phyloP scores from a whole-genome alignment of 129 eudicot genomes.

The Flaveria trinervia region DNA sequence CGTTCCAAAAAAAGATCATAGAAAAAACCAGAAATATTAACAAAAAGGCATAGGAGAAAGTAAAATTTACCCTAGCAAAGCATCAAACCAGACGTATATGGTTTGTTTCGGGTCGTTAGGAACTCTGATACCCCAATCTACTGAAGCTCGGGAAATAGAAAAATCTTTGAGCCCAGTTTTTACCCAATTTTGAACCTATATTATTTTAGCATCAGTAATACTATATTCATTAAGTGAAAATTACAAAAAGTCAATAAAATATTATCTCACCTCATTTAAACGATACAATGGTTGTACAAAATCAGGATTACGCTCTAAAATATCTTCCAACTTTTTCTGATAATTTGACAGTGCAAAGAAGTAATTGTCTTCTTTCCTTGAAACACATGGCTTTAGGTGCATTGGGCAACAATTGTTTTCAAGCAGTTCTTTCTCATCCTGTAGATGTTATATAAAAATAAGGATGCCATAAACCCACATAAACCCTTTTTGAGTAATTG shows the following conservation, averaged over 20 bases:
- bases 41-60: slow-evolving; percentile 3
- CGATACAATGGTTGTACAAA: slow-evolving; percentile 92
- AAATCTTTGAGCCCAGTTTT: slow-evolving; percentile 85
- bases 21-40: neutral
- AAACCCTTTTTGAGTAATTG: slow-evolving; percentile 11
- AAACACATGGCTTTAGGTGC: slow-evolving; percentile 90
- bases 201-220: slow-evolving; percentile 22
- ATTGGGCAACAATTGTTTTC: slow-evolving; percentile 81
- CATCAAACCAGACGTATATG: slow-evolving; percentile 99
- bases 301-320: slow-evolving; percentile 56
- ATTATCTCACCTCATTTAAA: slow-evolving; percentile 71
- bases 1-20: neutral
- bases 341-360: slow-evolving; percentile 94
- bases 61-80: slow-evolving; percentile 72
- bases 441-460: slow-evolving; percentile 28
- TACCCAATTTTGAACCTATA: slow-evolving; percentile 94
- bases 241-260: neutral
- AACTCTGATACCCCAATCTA: slow-evolving; percentile 93
- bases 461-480: slow-evolving; percentile 11
- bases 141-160: slow-evolving; percentile 95
- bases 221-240: slow-evolving; percentile 10
- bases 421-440: slow-evolving; percentile 92
- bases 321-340: slow-evolving; percentile 75
- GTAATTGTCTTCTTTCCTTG: slow-evolving; percentile 95
- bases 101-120: slow-evolving; percentile 87